phyloP scores from a whole-genome alignment of 352 stramenopile genomes.

The Globisporangium okanoganense region DNA sequence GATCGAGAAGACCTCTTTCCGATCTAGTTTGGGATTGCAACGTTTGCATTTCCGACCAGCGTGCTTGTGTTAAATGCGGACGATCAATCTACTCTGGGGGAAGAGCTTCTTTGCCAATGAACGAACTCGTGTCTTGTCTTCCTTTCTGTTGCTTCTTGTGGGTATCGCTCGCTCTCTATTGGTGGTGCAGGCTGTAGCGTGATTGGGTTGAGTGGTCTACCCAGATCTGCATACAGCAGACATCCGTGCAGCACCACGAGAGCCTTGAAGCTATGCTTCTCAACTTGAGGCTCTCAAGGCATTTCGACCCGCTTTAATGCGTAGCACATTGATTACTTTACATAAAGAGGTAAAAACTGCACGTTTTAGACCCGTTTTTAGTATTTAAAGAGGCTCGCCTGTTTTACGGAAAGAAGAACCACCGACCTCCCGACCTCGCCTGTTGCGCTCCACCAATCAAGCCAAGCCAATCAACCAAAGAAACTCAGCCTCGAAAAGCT shows the following conservation, averaged over 20 bases:
- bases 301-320: slow-evolving; percentile 1
- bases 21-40: slow-evolving; percentile 8
- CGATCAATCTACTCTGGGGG: slow-evolving; percentile 21
- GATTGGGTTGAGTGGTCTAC: too few relatives aligned
- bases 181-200: background rate
- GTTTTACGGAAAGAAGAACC: background rate
- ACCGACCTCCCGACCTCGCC: background rate
- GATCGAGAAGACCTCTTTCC: slow-evolving; percentile 6
- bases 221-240: too few relatives aligned
- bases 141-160: background rate
- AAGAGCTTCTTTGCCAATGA: slow-evolving; percentile 27
- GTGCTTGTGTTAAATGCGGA: slow-evolving; percentile 8
- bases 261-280: background rate
- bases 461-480: background rate
- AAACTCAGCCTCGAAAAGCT: slow-evolving; percentile 4
- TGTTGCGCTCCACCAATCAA: slow-evolving; percentile 14
- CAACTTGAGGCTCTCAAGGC: background rate
- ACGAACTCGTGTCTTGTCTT: background rate
- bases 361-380: too few relatives aligned
- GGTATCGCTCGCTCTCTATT: background rate
- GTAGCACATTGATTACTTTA: background rate
- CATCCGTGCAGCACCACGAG: background rate
- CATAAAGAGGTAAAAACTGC: background rate
- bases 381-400: background rate
- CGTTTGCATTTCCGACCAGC: background rate